These are phyloP conservation scores for Malus hybrid DNA, from an alignment of 331 rosid species.

Conservation along the genomic window DNA sequence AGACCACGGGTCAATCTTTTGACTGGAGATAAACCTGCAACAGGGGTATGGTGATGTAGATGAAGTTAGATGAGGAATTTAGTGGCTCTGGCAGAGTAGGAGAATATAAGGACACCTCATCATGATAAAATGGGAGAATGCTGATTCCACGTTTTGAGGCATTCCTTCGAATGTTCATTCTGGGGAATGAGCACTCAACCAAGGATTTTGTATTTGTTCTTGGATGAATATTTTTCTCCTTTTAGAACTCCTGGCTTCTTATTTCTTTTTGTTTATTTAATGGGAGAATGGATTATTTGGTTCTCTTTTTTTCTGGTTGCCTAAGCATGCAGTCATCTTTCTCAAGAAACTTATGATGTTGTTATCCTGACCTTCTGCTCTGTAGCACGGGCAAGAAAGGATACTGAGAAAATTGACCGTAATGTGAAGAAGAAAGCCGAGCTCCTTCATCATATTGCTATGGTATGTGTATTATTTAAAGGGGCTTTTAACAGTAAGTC, in stretches of 20 bases:
- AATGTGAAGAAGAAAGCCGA: slow-evolving; percentile 77
- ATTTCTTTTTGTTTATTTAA: neutral
- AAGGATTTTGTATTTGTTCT: neutral
- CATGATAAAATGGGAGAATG: too few species aligned
- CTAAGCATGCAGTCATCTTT: neutral
- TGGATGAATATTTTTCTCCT: neutral
- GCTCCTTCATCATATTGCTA: slow-evolving; percentile 56
- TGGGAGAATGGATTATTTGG: neutral
- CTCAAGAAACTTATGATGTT: slow-evolving; percentile 12
- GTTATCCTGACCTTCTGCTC: slow-evolving; percentile 17
- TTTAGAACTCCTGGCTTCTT: neutral
- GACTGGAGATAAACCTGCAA: neutral
- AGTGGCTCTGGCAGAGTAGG: neutral
- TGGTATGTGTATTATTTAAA: slow-evolving; percentile 32
- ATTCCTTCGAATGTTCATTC: neutral
- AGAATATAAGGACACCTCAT: neutral
- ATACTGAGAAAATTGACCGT: slow-evolving; percentile 72
- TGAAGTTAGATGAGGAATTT: neutral
- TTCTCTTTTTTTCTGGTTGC: neutral
- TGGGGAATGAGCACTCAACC: neutral
- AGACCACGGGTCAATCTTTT: neutral
- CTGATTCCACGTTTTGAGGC: neutral
- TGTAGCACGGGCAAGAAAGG: slow-evolving; percentile 86
- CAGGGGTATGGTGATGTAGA: neutral
- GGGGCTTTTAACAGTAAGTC: too few species aligned